phyloP scores from a whole-genome alignment of 1,284 basidiomycete genomes.

The Papiliotrema flavescens region DNA sequence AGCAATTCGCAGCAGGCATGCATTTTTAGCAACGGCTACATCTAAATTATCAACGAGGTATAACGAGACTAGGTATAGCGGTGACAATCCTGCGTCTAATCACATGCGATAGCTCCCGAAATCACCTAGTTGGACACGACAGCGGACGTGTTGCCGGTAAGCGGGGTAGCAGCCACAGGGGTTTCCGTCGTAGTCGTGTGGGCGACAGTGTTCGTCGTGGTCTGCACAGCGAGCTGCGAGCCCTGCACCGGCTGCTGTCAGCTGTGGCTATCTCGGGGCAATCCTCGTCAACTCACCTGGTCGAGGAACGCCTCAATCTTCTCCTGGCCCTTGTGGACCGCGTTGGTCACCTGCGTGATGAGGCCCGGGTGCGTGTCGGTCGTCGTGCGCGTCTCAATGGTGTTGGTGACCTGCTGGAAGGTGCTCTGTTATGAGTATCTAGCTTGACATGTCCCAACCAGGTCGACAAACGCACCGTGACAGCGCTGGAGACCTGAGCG shows the following conservation, averaged over 20 bases:
- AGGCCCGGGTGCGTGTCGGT: conserved; percentile 43
- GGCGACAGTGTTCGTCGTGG: conserved; percentile 43
- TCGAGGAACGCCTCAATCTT: conserved; percentile 30
- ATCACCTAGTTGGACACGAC: too few species aligned
- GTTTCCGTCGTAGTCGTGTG: conserved; percentile 14
- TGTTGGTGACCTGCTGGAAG: conserved; percentile 34
- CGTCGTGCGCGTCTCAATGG: conserved; percentile 43
- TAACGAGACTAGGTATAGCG: too few species aligned
- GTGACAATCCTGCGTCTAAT: too few species aligned
- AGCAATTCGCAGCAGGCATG: too few species aligned
- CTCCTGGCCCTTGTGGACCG: conserved; percentile 31
- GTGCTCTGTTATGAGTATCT: conserved; percentile 24
- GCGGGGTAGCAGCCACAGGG: not conserved
- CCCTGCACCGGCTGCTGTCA: conserved; percentile 1
- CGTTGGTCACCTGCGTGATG: conserved; percentile 38
- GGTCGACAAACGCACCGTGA: conserved; percentile 9
- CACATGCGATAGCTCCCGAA: too few species aligned
- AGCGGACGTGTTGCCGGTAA: too few species aligned
- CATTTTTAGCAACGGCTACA: too few species aligned
- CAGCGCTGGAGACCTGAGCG: conserved; percentile 20
- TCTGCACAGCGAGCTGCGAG: conserved; percentile 21
- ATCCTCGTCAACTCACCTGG: conserved; percentile 11
- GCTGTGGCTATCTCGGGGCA: not conserved
- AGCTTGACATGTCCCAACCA: not conserved
- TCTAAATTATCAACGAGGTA: too few species aligned